Evolutionary conservation across 495 filamentous ascomycete genomes (phyloP).

Genomic region (Mytilinidion resinicola): DNA sequence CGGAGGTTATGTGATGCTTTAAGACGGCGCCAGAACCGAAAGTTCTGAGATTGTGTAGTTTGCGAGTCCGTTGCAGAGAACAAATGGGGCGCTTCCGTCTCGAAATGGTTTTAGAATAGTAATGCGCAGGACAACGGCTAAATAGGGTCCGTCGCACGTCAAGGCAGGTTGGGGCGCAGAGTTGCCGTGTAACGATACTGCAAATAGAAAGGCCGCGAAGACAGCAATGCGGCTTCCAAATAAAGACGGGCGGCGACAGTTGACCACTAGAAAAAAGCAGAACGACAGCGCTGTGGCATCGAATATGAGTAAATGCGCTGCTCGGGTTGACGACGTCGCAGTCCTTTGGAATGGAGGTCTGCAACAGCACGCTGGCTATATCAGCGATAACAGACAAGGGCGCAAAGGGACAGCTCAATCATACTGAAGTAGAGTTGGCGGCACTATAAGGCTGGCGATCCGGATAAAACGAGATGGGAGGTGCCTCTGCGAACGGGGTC

Average conservation of each 20-base stretch:
- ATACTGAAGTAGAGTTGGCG: slow-evolving; percentile 28
- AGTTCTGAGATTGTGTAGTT: slow-evolving; percentile 19
- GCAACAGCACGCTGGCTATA: slow-evolving; percentile 30
- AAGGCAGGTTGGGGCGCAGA: slow-evolving; percentile 30
- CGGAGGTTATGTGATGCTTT: slow-evolving; percentile 19
- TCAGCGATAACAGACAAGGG: slow-evolving; percentile 27
- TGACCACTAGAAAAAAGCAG: slow-evolving; percentile 9
- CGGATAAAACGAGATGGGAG: slow-evolving; percentile 30
- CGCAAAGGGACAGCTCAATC: slow-evolving; percentile 27
- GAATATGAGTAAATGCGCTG: slow-evolving; percentile 16
- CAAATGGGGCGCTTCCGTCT: slow-evolving; percentile 20
- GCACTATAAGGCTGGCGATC: slow-evolving; percentile 29
- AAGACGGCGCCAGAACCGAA: slow-evolving; percentile 17
- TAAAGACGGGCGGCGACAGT: slow-evolving; percentile 26
- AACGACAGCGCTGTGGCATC: slow-evolving; percentile 12
- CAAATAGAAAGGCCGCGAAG: slow-evolving; percentile 27
- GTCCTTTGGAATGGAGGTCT: slow-evolving; percentile 22
- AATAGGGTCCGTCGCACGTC: slow-evolving; percentile 29
- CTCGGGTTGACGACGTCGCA: slow-evolving; percentile 13
- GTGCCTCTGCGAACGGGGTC: slow-evolving; percentile 22
- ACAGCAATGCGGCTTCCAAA: slow-evolving; percentile 24
- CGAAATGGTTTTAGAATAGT: slow-evolving; percentile 25
- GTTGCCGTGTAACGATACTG: slow-evolving; percentile 27
- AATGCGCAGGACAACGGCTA: slow-evolving; percentile 30
- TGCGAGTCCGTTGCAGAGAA: slow-evolving; percentile 14